Percentiles rank a stretch among this genome's conserved stretches.
Evolutionary conservation across 2,329 filamentous ascomycete genomes (phyloP).

Genomic region (Hysterium pulicare): DNA sequence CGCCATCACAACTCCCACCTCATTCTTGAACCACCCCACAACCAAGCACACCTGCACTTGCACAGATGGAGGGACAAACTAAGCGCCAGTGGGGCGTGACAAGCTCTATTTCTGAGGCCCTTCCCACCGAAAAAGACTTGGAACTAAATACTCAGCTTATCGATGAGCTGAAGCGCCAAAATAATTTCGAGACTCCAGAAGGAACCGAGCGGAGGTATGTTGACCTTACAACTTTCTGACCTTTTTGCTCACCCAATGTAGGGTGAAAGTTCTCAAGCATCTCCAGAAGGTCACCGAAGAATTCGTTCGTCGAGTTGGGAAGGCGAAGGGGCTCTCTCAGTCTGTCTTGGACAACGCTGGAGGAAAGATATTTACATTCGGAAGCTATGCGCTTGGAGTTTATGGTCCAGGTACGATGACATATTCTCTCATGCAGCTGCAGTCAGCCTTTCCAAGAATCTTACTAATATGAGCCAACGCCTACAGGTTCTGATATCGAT

Average conservation of each 20-base stretch:
- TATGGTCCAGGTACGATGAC: conserved; percentile 69
- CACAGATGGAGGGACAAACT: conserved; percentile 30
- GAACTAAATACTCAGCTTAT: conserved; percentile 75
- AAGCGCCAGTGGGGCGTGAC: conserved; percentile 66
- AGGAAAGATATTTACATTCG: conserved; percentile 92
- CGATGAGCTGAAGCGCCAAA: conserved; percentile 79
- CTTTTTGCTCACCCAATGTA: conserved; percentile 36
- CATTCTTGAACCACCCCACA: neutral
- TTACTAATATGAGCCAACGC: no score
- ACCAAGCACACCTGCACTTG: neutral
- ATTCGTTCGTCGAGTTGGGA: conserved; percentile 80
- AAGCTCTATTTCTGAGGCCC: conserved; percentile 71
- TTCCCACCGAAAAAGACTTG: conserved; percentile 75
- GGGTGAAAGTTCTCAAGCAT: conserved; percentile 68
- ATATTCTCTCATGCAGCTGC: no score
- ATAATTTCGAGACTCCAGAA: conserved; percentile 82
- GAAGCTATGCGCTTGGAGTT: conserved; percentile 90
- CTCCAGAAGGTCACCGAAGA: conserved; percentile 78
- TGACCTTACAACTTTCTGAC: neutral
- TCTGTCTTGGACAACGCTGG: conserved; percentile 78
- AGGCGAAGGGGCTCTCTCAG: conserved; percentile 68
- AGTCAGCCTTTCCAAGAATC: no score
- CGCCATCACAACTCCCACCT: neutral
- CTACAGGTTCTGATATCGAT: conserved; percentile 92
- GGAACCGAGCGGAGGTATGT: conserved; percentile 78